Evolutionary conservation across 768 basidiomycete species (phyloP).

Genomic region (Boletus barrowsii): DNA sequence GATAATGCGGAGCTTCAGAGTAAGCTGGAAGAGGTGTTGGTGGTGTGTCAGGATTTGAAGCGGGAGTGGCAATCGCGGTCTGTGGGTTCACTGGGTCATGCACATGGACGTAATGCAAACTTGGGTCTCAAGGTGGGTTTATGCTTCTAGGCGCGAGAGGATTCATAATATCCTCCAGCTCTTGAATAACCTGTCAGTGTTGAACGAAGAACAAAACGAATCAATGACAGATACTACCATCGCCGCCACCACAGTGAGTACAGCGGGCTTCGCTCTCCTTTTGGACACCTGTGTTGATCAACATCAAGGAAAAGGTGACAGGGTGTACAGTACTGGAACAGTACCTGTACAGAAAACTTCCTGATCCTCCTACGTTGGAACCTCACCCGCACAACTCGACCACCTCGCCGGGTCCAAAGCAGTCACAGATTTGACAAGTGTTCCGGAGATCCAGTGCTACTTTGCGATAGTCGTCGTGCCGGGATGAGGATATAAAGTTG

Average conservation of each 20-base stretch:
- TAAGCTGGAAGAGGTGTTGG: slow-evolving; percentile 16
- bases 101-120: neutral
- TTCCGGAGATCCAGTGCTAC: too few species aligned
- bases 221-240: neutral
- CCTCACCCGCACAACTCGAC: neutral
- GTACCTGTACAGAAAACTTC: slow-evolving; percentile 11
- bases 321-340: neutral
- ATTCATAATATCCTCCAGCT: slow-evolving; percentile 1
- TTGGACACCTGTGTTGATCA: neutral
- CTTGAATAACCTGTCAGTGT: neutral
- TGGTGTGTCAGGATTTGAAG: slow-evolving; percentile 21
- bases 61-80: slow-evolving; percentile 21
- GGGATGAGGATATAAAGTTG: too few species aligned
- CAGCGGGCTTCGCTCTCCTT: neutral
- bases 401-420: neutral
- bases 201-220: slow-evolving; percentile 4
- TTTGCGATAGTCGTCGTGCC: too few species aligned
- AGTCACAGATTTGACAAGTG: neutral
- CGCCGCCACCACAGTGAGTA: neutral
- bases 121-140: slow-evolving; percentile 10
- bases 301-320: slow-evolving; percentile 4
- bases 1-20: slow-evolving; percentile 22
- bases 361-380: slow-evolving; percentile 3
- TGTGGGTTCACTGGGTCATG: neutral
- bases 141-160: neutral